These are phyloP conservation scores for Plasmodium ovale DNA, from an alignment of 169 alveolate species.

Conservation along the genomic window DNA sequence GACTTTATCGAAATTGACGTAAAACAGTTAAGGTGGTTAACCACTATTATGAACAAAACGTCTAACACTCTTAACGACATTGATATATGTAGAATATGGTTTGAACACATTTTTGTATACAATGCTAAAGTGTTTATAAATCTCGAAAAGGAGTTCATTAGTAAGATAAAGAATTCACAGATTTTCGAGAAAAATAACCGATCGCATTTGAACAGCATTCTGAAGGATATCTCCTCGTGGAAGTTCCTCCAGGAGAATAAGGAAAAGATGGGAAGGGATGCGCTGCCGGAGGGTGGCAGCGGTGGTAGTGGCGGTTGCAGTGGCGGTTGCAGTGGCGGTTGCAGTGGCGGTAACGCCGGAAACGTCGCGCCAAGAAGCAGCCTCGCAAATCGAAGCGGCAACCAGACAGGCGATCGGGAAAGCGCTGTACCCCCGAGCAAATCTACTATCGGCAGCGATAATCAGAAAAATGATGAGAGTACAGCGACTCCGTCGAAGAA, in stretches of 20 bases:
- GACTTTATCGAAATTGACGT: conserved; percentile 56
- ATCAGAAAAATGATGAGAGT: not conserved
- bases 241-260: conserved; percentile 32
- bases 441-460: not conserved
- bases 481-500: no score
- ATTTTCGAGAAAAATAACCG: conserved; percentile 64
- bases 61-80: conserved; percentile 49
- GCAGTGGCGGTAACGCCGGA: not conserved
- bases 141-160: conserved; percentile 63
- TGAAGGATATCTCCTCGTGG: conserved; percentile 48
- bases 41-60: conserved; percentile 59
- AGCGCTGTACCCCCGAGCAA: no score
- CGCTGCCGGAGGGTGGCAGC: not conserved
- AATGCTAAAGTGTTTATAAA: conserved; percentile 40
- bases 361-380: not conserved
- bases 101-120: conserved; percentile 39
- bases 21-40: conserved; percentile 68
- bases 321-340: not conserved
- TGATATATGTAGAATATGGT: conserved; percentile 73
- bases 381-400: not conserved
- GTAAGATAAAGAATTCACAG: conserved; percentile 33
- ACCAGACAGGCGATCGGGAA: no score
- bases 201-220: conserved; percentile 23
- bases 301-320: not conserved
- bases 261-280: conserved; percentile 14